phyloP scores from a whole-genome alignment of 306 rosid genomes.

The Oxytropis ochrocephala region DNA sequence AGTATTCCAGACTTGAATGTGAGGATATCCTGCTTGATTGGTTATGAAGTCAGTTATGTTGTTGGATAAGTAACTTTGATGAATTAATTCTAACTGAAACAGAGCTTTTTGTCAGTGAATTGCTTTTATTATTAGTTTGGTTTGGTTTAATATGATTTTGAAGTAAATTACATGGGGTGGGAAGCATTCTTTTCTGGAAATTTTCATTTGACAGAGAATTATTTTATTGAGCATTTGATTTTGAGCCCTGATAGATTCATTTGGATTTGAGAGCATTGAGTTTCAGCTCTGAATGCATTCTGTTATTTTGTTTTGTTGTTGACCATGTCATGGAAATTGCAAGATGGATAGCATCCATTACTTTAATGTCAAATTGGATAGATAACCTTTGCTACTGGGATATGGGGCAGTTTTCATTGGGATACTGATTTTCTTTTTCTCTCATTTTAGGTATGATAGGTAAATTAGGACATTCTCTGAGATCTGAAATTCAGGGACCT shows the following conservation, averaged over 20 bases:
- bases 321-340: neutral
- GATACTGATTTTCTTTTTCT: neutral
- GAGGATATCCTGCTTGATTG: neutral
- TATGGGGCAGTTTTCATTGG: neutral
- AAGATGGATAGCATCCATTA: neutral
- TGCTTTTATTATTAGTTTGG: neutral
- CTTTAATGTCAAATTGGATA: neutral
- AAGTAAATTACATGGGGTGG: neutral
- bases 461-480: neutral
- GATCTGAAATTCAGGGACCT: neutral
- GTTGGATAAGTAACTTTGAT: neutral
- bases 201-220: neutral
- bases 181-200: neutral
- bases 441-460: neutral
- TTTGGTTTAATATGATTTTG: neutral
- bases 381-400: neutral
- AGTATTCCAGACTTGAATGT: neutral
- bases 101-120: neutral
- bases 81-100: neutral
- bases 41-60: constrained; percentile 1
- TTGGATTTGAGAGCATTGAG: neutral
- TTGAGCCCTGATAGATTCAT: neutral
- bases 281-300: neutral
- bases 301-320: neutral
- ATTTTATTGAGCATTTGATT: neutral